Percentiles rank a stretch among this genome's conserved stretches.
Evolutionary conservation across 768 basidiomycete species (phyloP).

Genomic region (Rubroboletus pulcherrimus): DNA sequence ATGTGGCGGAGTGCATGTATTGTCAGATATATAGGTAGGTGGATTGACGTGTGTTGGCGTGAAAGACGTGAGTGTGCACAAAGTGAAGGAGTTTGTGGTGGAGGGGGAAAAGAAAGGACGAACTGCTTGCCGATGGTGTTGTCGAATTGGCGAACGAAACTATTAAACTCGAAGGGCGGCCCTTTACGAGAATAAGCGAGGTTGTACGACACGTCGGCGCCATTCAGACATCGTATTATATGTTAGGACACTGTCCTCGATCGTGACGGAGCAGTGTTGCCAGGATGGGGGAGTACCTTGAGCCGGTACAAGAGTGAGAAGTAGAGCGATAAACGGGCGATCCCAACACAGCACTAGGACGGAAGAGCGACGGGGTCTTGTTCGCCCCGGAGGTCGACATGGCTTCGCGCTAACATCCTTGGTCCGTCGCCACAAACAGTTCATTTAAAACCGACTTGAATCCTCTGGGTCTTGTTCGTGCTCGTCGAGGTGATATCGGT

Average conservation of each 20-base stretch:
- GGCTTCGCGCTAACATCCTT: not conserved
- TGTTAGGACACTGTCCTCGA: constrained; percentile 1
- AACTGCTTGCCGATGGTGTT: constrained; percentile 6
- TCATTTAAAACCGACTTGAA: constrained; percentile 1
- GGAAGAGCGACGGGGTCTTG: constrained; percentile 6
- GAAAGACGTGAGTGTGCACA: constrained; percentile 23
- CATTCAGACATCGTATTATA: constrained; percentile 4
- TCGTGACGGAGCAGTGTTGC: constrained; percentile 10
- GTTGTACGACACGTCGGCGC: constrained; percentile 15
- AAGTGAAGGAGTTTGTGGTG: constrained; percentile 11
- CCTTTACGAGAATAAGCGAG: constrained; percentile 20
- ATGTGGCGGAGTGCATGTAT: constrained; percentile 31
- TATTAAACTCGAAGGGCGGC: not conserved
- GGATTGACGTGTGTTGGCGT: constrained; percentile 16
- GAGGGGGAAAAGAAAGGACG: constrained; percentile 12
- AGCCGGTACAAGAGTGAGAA: not conserved
- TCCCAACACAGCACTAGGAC: constrained; percentile 14
- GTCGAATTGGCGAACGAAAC: constrained; percentile 5
- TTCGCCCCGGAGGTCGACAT: not conserved
- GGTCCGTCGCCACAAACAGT: not conserved
- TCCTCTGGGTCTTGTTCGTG: not conserved
- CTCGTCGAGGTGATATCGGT: not conserved
- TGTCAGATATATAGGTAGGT: constrained; percentile 15
- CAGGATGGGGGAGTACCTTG: not conserved
- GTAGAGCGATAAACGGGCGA: constrained; percentile 5